These are phyloP conservation scores for Colletotrichum paranaense DNA, from an alignment of 2,329 filamentous ascomycete species.

Conservation along the genomic window DNA sequence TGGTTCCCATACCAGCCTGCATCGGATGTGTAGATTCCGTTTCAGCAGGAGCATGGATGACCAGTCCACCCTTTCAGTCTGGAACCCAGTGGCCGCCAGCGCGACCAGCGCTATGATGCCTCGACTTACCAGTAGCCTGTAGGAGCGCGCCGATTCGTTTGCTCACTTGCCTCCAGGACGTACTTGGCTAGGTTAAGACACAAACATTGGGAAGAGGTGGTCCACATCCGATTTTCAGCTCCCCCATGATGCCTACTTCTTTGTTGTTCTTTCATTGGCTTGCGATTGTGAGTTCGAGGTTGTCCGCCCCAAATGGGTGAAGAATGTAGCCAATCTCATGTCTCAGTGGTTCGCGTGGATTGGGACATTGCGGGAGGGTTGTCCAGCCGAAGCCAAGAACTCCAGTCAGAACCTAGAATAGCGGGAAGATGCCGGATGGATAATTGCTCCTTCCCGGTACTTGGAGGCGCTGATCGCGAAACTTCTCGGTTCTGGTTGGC, in stretches of 20 bases:
- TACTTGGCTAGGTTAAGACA: not conserved
- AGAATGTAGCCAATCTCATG: not conserved
- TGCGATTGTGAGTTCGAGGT: not conserved
- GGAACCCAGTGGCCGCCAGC: not conserved
- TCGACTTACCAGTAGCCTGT: not conserved
- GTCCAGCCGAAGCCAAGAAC: not conserved
- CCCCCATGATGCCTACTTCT: not conserved
- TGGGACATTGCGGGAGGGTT: not conserved
- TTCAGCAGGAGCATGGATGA: slow-evolving; percentile 13
- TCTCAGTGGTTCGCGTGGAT: not conserved
- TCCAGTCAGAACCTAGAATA: slow-evolving; percentile 10
- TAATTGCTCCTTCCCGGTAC: not conserved
- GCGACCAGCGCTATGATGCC: not conserved
- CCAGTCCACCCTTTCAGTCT: not conserved
- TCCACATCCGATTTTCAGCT: not conserved
- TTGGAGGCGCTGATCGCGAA: no score
- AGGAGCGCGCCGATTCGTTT: not conserved
- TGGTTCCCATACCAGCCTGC: not conserved
- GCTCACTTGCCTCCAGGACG: not conserved
- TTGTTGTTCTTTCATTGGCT: not conserved
- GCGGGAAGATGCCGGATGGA: not conserved
- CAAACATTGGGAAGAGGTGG: not conserved
- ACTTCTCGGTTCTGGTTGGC: not conserved
- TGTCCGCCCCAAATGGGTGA: not conserved
- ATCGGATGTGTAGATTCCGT: not conserved